These are phyloP conservation scores for Puccinia horiana DNA, from an alignment of 1,284 basidiomycete genomes.

Conservation along the genomic window DNA sequence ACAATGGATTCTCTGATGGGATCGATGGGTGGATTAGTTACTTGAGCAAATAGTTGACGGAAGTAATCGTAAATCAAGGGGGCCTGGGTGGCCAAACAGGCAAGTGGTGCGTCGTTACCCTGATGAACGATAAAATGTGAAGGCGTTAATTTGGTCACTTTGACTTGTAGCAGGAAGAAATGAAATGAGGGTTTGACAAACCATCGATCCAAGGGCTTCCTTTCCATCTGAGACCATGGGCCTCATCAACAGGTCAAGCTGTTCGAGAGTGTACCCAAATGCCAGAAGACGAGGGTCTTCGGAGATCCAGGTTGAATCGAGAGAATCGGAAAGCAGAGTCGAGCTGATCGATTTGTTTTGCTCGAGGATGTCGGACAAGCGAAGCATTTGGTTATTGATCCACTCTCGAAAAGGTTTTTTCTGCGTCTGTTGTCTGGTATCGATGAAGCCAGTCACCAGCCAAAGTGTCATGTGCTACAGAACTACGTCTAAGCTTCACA, in stretches of 20 bases:
- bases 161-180: neutral
- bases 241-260: constrained; percentile 84
- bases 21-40: constrained; percentile 95
- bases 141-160: no score
- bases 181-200: neutral
- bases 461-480: no score
- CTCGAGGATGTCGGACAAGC: constrained; percentile 78
- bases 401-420: constrained; percentile 91
- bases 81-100: constrained; percentile 85
- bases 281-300: constrained; percentile 85
- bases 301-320: constrained; percentile 75
- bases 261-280: constrained; percentile 91
- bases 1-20: constrained; percentile 91
- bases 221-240: constrained; percentile 91
- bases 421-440: no score
- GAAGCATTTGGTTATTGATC: constrained; percentile 81
- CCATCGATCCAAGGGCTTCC: constrained; percentile 82
- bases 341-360: constrained; percentile 61
- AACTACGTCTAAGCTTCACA: no score
- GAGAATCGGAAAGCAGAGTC: constrained; percentile 64
- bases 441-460: no score
- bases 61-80: constrained; percentile 93
- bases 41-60: constrained; percentile 93
- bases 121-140: neutral
- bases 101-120: constrained; percentile 89